Evolutionary conservation across 2,329 filamentous ascomycete genomes (phyloP).

Genomic region (Xylariomycetidae sp.): DNA sequence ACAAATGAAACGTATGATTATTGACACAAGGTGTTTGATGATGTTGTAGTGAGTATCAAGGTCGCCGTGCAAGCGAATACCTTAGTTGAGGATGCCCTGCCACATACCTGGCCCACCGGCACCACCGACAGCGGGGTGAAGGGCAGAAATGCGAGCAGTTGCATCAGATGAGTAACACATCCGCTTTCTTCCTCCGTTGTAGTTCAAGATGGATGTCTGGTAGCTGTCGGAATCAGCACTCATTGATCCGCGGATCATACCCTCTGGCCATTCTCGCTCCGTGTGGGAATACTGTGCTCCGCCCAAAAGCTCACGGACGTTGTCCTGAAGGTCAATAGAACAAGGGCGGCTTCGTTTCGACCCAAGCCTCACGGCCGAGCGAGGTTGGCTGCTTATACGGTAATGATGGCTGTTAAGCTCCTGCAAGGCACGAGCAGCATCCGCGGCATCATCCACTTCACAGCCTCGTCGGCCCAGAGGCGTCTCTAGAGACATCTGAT

Average conservation of each 20-base stretch:
- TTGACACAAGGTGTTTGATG: conserved; percentile 13
- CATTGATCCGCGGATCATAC: conserved; percentile 35
- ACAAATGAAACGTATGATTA: conserved; percentile 29
- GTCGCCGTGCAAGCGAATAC: no score
- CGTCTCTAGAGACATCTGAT: conserved; percentile 45
- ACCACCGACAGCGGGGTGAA: conserved; percentile 46
- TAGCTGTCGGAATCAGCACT: conserved; percentile 12
- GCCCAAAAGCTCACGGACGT: conserved; percentile 59
- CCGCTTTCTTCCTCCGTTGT: conserved; percentile 54
- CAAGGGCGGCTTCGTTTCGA: conserved; percentile 57
- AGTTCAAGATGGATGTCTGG: conserved; percentile 33
- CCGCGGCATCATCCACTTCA: conserved; percentile 46
- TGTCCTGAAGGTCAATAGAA: conserved; percentile 62
- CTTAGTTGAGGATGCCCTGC: conserved; percentile 57
- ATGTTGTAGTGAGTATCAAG: no score
- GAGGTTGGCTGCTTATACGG: conserved; percentile 22
- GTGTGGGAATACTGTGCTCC: conserved; percentile 28
- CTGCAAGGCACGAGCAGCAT: conserved; percentile 55
- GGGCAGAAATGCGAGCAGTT: conserved; percentile 36
- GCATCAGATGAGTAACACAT: conserved; percentile 62
- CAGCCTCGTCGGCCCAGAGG: conserved; percentile 40
- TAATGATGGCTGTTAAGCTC: conserved; percentile 53
- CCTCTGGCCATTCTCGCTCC: conserved; percentile 30
- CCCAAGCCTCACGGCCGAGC: conserved; percentile 34
- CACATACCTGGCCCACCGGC: conserved; percentile 61